Conservation (phyloP, 495 filamentous ascomycete genomes). For the Xylaria acuta region DNA sequence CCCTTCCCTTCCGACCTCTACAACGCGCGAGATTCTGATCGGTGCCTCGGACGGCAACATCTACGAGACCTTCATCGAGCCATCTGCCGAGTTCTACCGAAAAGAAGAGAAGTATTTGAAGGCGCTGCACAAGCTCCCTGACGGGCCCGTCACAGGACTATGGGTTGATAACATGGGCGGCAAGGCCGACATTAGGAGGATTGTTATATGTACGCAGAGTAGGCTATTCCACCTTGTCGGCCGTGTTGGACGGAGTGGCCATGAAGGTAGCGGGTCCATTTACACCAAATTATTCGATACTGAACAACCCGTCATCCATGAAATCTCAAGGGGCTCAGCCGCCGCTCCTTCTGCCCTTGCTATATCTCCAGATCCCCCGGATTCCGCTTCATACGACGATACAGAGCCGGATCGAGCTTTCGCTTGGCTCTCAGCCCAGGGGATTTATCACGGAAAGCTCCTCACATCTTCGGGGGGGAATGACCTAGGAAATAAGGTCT, state of each 20-base stretch:
- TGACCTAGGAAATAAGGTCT: slow-evolving; percentile 69
- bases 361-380: slow-evolving; percentile 74
- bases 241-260: slow-evolving; percentile 70
- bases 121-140: slow-evolving; percentile 75
- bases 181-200: slow-evolving; percentile 71
- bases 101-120: slow-evolving; percentile 93
- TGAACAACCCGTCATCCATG: slow-evolving; percentile 77
- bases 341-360: slow-evolving; percentile 67
- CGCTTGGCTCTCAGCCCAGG: slow-evolving; percentile 88
- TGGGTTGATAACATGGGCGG: slow-evolving; percentile 76
- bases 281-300: slow-evolving; percentile 87
- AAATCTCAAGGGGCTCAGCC: slow-evolving; percentile 62
- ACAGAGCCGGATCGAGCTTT: slow-evolving; percentile 69
- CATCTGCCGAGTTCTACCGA: slow-evolving; percentile 88
- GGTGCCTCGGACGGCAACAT: slow-evolving; percentile 91
- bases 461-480: slow-evolving; percentile 54
- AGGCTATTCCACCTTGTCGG: slow-evolving; percentile 81
- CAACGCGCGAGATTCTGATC: slow-evolving; percentile 92
- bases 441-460: slow-evolving; percentile 85
- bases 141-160: slow-evolving; percentile 80
- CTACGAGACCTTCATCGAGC: slow-evolving; percentile 96
- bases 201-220: slow-evolving; percentile 77
- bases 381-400: slow-evolving; percentile 48
- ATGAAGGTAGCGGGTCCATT: slow-evolving; percentile 81
- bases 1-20: slow-evolving; percentile 92